A percentile compares a stretch with the other conserved stretches of the same genome.
phyloP scores from a whole-genome alignment of 2,329 filamentous ascomycete species.

The Pyrenophora graminea region DNA sequence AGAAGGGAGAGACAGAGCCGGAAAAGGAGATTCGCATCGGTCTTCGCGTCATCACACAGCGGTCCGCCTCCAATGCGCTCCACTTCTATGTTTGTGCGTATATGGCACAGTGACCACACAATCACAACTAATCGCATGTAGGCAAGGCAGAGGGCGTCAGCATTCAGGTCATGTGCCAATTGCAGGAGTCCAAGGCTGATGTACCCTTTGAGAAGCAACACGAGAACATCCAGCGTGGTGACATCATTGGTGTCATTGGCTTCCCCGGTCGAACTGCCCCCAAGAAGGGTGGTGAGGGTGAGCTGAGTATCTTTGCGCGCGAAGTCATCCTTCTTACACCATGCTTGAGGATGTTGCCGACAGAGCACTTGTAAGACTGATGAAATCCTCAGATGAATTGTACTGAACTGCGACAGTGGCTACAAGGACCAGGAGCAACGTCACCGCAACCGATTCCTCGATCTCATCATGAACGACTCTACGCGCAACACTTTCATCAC shows the following conservation, averaged over 20 bases:
- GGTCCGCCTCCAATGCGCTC: constrained; percentile 28
- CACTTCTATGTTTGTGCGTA: constrained; percentile 38
- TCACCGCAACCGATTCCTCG: constrained; percentile 90
- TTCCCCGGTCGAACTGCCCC: constrained; percentile 85
- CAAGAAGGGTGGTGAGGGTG: constrained; percentile 86
- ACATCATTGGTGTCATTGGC: constrained; percentile 87
- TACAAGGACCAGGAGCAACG: constrained; percentile 95
- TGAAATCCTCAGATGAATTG: constrained; percentile 10
- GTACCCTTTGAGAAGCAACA: constrained; percentile 85
- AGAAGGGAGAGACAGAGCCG: constrained; percentile 82
- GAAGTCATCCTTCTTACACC: constrained; percentile 86
- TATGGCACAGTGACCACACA: background rate
- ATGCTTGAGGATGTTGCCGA: constrained; percentile 87
- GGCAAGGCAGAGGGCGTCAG: constrained; percentile 73
- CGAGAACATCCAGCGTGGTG: constrained; percentile 83
- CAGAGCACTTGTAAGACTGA: constrained; percentile 60
- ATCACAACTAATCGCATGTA: constrained; percentile 15
- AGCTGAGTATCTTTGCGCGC: constrained; percentile 89
- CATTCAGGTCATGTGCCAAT: constrained; percentile 91
- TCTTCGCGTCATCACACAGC: constrained; percentile 73
- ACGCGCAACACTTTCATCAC: constrained; percentile 83
- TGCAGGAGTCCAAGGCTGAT: constrained; percentile 72
- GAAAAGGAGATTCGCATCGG: constrained; percentile 77
- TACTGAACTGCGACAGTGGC: constrained; percentile 61
- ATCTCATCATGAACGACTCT: constrained; percentile 94